Evolutionary conservation across 805 yeast genomes (phyloP), one percentile per base, ranked within the genome.

Genomic region (Zygoascus bituminiphila): DNA sequence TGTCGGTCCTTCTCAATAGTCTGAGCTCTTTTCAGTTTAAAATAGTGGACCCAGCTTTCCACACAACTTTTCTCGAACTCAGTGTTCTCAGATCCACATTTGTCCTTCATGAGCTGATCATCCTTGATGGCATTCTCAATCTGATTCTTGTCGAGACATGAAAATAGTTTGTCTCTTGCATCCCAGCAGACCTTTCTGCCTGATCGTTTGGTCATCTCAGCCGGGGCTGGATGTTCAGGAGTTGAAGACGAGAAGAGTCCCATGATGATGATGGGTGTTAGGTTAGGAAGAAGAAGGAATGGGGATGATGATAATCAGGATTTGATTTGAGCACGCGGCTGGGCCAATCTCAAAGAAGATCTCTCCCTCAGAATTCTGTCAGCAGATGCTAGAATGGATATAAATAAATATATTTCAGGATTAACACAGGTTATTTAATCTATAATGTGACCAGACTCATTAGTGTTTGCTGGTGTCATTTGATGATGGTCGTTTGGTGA

Each of bases 151-250:
- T 84, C 86, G 44, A 91, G 71, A 63, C 98, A 91, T 7, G 67
- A 73, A 58, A 87, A 87, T 62, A 76, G 88, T 37, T 58, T 57
- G 60, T 91, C 98, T 51, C 98, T 76, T 6, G 91, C 73, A 45
- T 82, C 91, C 98, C 98, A 93, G 69, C 98, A 91, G 51, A 72
- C 70, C 60, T 78, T 75, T 55, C 98, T 77, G 55, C 81, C 78
- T 23, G 77, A 67, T 58, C 89, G 79, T 61, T 78, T 78, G 31
- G 74, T 73, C 49, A 72, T 66, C 31, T 67, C 68, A 39, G 62
- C 62, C 42, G 61, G 54, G 35, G 57, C 54, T 12, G 54, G 49
- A 44, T 52, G 39, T 26, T 19, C 49, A 48, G 22, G 22, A 5
- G 35, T 26, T 29, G 33, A 15, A 17, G 61, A 65, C 25, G 71